phyloP scores from a whole-genome alignment of 2,329 filamentous ascomycete species.

The Dactylellina drechsleri region DNA sequence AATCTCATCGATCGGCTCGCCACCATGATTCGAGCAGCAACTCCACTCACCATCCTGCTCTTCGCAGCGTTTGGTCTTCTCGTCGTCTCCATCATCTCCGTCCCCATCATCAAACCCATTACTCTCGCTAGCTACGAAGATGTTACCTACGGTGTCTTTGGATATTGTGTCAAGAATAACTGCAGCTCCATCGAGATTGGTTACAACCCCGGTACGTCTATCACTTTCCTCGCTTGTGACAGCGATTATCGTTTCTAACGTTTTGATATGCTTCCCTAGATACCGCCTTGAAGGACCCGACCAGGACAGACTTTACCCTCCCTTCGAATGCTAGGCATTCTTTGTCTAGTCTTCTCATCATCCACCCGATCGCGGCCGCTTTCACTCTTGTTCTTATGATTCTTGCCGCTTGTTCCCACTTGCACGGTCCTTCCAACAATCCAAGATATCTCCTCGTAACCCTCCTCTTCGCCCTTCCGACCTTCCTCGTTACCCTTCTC shows the following conservation, averaged over 20 bases:
- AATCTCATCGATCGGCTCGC: constrained; percentile 29
- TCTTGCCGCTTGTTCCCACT: constrained; percentile 81
- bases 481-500: constrained; percentile 82
- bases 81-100: constrained; percentile 87
- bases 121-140: constrained; percentile 81
- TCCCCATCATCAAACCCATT: constrained; percentile 85
- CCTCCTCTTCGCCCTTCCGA: constrained; percentile 85
- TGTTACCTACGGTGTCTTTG: constrained; percentile 90
- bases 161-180: constrained; percentile 74
- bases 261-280: constrained; percentile 16
- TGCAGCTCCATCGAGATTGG: constrained; percentile 83
- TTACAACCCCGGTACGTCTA: constrained; percentile 78
- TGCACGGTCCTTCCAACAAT: constrained; percentile 88
- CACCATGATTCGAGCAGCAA: constrained; percentile 80
- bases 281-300: constrained; percentile 61
- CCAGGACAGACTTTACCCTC: constrained; percentile 68
- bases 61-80: constrained; percentile 85
- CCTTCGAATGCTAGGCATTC: constrained; percentile 73
- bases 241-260: constrained; percentile 1
- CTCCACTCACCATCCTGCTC: constrained; percentile 86
- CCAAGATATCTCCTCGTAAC: constrained; percentile 84
- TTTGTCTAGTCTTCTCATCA: constrained; percentile 87
- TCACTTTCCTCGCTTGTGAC: constrained; percentile 5
- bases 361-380: constrained; percentile 89
- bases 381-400: constrained; percentile 85